Conservation (phyloP, 441 rosid genomes). For the Populus hybrid region DNA sequence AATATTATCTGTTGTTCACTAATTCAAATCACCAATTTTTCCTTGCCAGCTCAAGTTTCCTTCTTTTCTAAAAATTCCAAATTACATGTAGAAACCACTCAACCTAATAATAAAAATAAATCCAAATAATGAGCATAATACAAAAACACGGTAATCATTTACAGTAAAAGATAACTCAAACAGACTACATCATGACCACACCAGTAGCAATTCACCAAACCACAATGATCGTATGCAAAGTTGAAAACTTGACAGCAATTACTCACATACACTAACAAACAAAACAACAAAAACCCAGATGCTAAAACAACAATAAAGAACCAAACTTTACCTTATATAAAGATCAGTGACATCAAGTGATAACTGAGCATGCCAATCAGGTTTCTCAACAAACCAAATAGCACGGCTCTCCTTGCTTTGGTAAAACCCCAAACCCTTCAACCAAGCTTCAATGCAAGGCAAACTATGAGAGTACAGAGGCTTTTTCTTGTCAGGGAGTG, state of each 20-base stretch:
- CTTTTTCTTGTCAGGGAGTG: slow-evolving; percentile 76
- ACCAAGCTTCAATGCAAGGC: slow-evolving; percentile 97
- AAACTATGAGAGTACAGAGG: slow-evolving; percentile 89
- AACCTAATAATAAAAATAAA: neutral
- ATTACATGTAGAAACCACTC: neutral
- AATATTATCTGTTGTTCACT: neutral
- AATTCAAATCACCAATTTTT: neutral
- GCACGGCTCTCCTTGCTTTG: slow-evolving; percentile 82
- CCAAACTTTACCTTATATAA: slow-evolving; percentile 52
- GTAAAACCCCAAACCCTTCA: slow-evolving; percentile 62
- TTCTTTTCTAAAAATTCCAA: neutral
- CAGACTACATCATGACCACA: neutral
- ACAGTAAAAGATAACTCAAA: neutral
- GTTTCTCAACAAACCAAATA: slow-evolving; percentile 71
- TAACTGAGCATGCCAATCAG: slow-evolving; percentile 87
- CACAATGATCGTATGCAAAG: neutral
- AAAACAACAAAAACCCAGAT: slow-evolving; percentile 5
- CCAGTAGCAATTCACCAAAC: neutral
- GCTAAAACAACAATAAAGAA: neutral
- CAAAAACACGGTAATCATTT: neutral
- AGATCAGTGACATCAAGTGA: slow-evolving; percentile 84
- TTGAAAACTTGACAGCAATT: neutral
- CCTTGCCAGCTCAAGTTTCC: neutral
- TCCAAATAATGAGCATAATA: neutral
- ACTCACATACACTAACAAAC: neutral